Evolutionary conservation across 2,329 filamentous ascomycete species (phyloP).

Genomic region (Colletotrichum tamarilloi): DNA sequence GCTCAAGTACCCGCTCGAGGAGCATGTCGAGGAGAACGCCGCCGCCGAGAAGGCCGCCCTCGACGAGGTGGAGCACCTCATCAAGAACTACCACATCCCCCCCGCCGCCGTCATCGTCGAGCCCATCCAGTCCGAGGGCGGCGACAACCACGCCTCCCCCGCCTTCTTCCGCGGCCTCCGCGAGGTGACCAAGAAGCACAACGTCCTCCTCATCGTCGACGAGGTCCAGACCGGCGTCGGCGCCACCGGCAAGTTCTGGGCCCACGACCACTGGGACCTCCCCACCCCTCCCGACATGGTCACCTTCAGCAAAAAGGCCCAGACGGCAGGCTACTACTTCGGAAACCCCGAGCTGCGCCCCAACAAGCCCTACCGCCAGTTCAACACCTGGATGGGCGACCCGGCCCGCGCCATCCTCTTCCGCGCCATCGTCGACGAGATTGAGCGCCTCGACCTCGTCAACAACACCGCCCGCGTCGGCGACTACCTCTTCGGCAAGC

Average conservation of each 20-base stretch:
- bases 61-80: conserved; percentile 84
- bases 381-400: conserved; percentile 98
- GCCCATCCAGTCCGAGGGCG: conserved; percentile 93
- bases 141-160: conserved; percentile 92
- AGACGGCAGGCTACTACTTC: conserved; percentile 93
- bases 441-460: conserved; percentile 81
- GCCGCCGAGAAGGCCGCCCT: conserved; percentile 83
- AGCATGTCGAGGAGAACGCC: conserved; percentile 84
- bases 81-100: conserved; percentile 81
- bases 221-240: conserved; percentile 95
- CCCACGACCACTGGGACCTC: conserved; percentile 94
- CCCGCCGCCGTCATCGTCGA: conserved; percentile 87
- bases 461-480: conserved; percentile 81
- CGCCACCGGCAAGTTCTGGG: conserved; percentile 95
- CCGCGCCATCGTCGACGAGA: conserved; percentile 85
- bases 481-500: conserved; percentile 78
- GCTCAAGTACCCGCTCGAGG: conserved; percentile 87
- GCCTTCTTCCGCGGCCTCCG: conserved; percentile 89
- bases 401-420: conserved; percentile 87
- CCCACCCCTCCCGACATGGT: conserved; percentile 87
- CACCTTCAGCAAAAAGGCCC: conserved; percentile 95
- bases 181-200: conserved; percentile 79
- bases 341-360: conserved; percentile 82
- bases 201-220: conserved; percentile 89
- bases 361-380: conserved; percentile 95